These are phyloP conservation scores for Echinochloa phyllopogon DNA, from an alignment of 176 grass and related monocot genomes.

Conservation along the genomic window DNA sequence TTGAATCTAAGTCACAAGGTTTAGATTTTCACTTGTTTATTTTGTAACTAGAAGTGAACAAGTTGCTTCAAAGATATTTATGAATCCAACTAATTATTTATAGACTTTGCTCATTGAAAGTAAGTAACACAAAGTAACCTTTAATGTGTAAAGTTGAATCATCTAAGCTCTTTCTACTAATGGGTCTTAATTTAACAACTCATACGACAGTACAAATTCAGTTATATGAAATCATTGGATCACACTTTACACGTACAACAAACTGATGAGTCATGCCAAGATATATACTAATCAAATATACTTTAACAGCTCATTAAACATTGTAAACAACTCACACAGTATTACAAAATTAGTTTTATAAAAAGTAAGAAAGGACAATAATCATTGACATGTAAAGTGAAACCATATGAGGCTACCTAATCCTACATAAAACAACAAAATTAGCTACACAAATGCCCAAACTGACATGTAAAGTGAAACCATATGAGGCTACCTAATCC, in stretches of 20 bases:
- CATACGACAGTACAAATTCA: neutral
- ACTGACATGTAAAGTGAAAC: conserved; percentile 5
- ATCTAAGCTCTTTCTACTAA: neutral
- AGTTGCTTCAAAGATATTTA: neutral
- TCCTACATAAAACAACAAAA: neutral
- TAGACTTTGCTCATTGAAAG: neutral
- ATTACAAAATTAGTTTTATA: neutral
- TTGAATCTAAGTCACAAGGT: neutral
- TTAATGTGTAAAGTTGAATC: neutral
- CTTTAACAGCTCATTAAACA: neutral
- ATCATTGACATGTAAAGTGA: conserved; percentile 11
- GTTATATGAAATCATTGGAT: neutral
- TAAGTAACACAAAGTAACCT: neutral
- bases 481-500: neutral
- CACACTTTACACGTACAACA: neutral
- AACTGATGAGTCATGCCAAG: neutral
- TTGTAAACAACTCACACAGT: neutral
- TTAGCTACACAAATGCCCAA: neutral
- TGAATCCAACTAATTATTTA: neutral
- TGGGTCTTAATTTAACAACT: neutral
- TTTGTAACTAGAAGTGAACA: neutral
- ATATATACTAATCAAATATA: neutral
- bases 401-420: neutral
- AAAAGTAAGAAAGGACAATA: neutral
- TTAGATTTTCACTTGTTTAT: neutral